These are phyloP conservation scores for Blastomyces emzantsi DNA, from an alignment of 2,329 filamentous ascomycete species.

Conservation along the genomic window DNA sequence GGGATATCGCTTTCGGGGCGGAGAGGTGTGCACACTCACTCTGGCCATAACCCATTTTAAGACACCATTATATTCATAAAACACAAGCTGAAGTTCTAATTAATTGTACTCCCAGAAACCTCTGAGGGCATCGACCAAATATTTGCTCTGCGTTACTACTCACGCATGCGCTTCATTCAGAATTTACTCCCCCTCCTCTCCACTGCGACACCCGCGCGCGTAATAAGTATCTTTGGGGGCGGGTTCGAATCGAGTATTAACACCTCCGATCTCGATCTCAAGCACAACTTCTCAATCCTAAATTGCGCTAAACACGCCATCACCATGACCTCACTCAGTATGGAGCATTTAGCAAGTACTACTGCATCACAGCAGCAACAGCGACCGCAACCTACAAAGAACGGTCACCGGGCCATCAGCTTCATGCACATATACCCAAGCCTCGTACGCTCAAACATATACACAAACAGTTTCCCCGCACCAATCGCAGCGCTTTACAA, in stretches of 20 bases:
- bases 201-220: constrained; percentile 38
- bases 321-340: constrained; percentile 42
- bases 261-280: constrained; percentile 36
- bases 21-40: constrained; percentile 27
- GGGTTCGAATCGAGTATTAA: constrained; percentile 40
- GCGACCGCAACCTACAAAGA: constrained; percentile 16
- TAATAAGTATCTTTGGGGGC: constrained; percentile 47
- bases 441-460: constrained; percentile 32
- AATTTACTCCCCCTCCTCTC: constrained; percentile 27
- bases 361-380: constrained; percentile 17
- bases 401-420: constrained; percentile 32
- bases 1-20: constrained; percentile 27
- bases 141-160: constrained; percentile 26
- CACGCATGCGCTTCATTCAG: constrained; percentile 28
- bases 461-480: constrained; percentile 44
- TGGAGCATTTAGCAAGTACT: constrained; percentile 40
- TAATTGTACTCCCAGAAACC: constrained; percentile 32
- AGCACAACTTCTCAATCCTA: constrained; percentile 19
- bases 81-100: constrained; percentile 23
- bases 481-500: constrained; percentile 22
- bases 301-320: constrained; percentile 34
- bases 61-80: constrained; percentile 37
- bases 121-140: constrained; percentile 27
- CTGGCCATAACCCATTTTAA: constrained; percentile 32
- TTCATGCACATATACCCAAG: constrained; percentile 45